Percentiles rank a stretch among this genome's conserved stretches.
Conservation (phyloP, 441 rosid species). For the Aleurites moluccanus region DNA sequence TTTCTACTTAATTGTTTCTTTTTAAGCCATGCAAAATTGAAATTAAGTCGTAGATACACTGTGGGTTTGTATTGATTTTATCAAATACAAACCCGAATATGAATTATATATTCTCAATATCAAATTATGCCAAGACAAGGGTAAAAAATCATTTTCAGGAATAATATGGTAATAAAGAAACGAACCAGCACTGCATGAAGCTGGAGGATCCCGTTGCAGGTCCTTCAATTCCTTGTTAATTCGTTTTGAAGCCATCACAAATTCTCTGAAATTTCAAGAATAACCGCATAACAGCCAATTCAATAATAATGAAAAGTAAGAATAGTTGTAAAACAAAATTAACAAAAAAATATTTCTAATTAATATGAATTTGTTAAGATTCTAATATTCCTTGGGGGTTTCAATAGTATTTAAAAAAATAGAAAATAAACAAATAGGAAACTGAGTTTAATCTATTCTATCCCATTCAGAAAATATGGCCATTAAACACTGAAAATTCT, state of each 20-base stretch:
- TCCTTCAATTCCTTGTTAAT: slow-evolving; percentile 83
- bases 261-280: slow-evolving; percentile 23
- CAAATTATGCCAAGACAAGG: background rate
- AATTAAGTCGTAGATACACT: background rate
- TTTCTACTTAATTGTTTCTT: background rate
- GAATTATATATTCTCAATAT: background rate
- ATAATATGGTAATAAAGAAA: slow-evolving; percentile 7
- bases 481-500: too few relatives aligned
- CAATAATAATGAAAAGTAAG: too few relatives aligned
- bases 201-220: slow-evolving; percentile 79
- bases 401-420: too few relatives aligned
- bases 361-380: background rate
- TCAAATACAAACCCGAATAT: too few relatives aligned
- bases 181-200: slow-evolving; percentile 81
- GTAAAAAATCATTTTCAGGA: background rate
- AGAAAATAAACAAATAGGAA: too few relatives aligned
- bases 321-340: too few relatives aligned
- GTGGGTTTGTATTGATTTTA: too few relatives aligned
- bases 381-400: background rate
- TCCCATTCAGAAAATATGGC: too few relatives aligned
- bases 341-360: background rate
- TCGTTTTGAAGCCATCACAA: slow-evolving; percentile 67
- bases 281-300: background rate
- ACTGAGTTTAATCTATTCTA: too few relatives aligned
- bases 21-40: background rate